Evolutionary conservation across 1,284 basidiomycete genomes (phyloP).

Genomic region (Sporisorium exsertum): DNA sequence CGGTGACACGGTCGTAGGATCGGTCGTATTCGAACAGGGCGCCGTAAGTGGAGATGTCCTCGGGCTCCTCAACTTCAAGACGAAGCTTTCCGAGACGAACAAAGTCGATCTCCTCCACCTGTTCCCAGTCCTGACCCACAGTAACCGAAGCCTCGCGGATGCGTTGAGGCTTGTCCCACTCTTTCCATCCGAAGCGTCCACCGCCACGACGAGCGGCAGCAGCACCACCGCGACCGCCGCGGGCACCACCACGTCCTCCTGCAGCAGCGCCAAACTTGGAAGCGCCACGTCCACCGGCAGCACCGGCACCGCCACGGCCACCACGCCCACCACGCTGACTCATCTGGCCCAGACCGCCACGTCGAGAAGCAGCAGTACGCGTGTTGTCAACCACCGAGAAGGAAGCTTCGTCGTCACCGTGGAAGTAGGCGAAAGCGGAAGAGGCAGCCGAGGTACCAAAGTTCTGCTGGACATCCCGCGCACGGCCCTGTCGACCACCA

Average conservation of each 20-base stretch:
- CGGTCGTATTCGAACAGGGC: conserved; percentile 94
- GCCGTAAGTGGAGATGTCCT: conserved; percentile 79
- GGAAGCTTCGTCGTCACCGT: conserved; percentile 96
- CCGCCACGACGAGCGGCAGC: conserved; percentile 51
- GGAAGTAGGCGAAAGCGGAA: conserved; percentile 97
- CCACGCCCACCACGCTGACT: conserved; percentile 64
- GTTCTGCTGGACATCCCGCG: conserved; percentile 56
- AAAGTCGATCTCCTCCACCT: conserved; percentile 98
- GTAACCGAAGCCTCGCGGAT: conserved; percentile 93
- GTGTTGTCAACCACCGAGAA: conserved; percentile 96
- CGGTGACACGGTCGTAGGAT: conserved; percentile 91
- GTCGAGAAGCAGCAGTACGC: conserved; percentile 48
- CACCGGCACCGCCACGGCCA: conserved; percentile 56
- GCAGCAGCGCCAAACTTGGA: conserved; percentile 57
- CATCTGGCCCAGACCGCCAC: conserved; percentile 71
- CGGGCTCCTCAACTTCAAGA: conserved; percentile 77
- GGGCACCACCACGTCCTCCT: conserved; percentile 59
- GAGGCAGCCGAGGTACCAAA: conserved; percentile 55
- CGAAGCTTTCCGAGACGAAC: conserved; percentile 89
- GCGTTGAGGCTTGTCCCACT: conserved; percentile 92
- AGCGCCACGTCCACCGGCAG: conserved; percentile 49
- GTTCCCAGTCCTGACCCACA: conserved; percentile 89
- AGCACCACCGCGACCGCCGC: conserved; percentile 70
- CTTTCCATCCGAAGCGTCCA: conserved; percentile 84
- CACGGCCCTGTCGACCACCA: conserved; percentile 53